phyloP scores from a whole-genome alignment of 1,139 yeast species.

The Zygoascus meyerae region DNA sequence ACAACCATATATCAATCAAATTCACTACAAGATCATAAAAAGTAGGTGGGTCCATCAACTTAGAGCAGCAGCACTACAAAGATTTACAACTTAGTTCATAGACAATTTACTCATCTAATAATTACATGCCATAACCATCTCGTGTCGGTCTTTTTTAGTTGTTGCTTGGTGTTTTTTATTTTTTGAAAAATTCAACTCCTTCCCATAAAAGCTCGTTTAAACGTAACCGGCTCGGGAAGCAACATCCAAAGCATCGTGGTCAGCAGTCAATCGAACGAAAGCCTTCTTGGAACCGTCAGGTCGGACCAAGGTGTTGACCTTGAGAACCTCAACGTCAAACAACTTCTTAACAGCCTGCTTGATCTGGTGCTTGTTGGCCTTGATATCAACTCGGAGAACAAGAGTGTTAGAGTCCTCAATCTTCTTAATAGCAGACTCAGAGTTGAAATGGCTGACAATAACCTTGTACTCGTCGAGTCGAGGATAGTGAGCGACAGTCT shows the following conservation, averaged over 20 bases:
- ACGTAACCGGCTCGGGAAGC: constrained; percentile 99
- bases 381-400: constrained; percentile 95
- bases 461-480: constrained; percentile 96
- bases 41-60: too few species aligned
- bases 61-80: too few species aligned
- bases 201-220: constrained; percentile 37
- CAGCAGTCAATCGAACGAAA: constrained; percentile 97
- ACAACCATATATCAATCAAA: too few species aligned
- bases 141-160: constrained; percentile 8
- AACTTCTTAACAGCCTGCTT: constrained; percentile 97
- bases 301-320: constrained; percentile 94
- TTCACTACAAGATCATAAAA: too few species aligned
- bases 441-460: constrained; percentile 91
- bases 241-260: constrained; percentile 98
- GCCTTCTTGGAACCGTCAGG: constrained; percentile 99
- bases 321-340: constrained; percentile 90
- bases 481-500: constrained; percentile 95
- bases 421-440: constrained; percentile 99
- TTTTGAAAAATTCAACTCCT: background rate
- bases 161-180: background rate
- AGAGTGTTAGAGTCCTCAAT: constrained; percentile 99
- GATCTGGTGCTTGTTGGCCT: constrained; percentile 97
- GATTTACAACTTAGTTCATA: too few species aligned
- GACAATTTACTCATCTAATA: background rate
- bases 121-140: constrained; percentile 9